Base-by-base conservation (phyloP, 1,139 yeast species). In the Pichia sp. region DNA sequence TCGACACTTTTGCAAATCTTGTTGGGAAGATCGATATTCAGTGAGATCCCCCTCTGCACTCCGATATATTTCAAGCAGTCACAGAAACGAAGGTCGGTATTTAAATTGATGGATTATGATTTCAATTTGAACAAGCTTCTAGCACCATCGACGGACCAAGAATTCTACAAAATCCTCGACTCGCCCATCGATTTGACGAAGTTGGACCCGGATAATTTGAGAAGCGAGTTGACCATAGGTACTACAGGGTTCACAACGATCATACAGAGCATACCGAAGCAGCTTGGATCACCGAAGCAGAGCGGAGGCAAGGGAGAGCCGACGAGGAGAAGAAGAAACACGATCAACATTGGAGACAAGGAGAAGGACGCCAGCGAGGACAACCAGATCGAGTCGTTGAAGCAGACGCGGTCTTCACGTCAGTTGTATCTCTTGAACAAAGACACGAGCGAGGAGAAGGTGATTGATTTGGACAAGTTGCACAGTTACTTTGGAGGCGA, bases 51-150 rank as follows among this genome's bases (percentile, higher is more conserved):
- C 5, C 49, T 67, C 15, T 64, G 68, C 45, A 61, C 66, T 1
- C 72, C 72, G 31, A 63, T 69, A 4, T 66, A 67, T 49, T 58
- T 69, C 38, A 65, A 63, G 51, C 69, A 66, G 52, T 57, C 64
- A 7, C 56, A 51, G 2, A 43, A 52, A 5, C 55, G 61, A 31
- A 54, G 67, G 42, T 60, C 67, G 7, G 58, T 61, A 2, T 67
- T 67, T 55, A 59, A 55, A 15, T 54, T 68, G 32, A 67, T 62
- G 67, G 71, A 68, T 54, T 67, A 66, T 54, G 70, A 68, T 54
- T 65, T 65, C 52, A 67, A 64, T 50, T 54, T 68, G 19, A 57
- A 61, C 11, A 57, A 63, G 8, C 56, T 68, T 11, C 54, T 68
- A 8, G 53, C 63, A 6, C 54, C 63, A 1, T 50, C 62, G 7